Evolutionary conservation across 495 filamentous ascomycete genomes (phyloP).

Genomic region (Penicillium arizonense): DNA sequence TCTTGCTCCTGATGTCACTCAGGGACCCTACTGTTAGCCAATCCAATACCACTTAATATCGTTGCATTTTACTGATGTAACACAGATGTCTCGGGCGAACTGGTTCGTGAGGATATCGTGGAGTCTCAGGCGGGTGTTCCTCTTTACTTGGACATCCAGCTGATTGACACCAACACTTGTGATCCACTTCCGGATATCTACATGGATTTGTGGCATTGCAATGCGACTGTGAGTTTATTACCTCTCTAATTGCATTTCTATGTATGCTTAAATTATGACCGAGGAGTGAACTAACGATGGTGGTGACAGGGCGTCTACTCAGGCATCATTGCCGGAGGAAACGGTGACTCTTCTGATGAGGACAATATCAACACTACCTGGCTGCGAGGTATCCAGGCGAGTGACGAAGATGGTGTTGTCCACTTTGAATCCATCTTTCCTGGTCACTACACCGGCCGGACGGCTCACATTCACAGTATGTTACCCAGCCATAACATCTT

Average conservation of each 20-base stretch:
- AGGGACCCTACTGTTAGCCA: conserved; percentile 54
- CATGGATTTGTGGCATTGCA: conserved; percentile 61
- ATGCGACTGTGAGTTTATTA: conserved; percentile 29
- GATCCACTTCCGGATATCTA: conserved; percentile 52
- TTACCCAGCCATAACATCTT: neutral
- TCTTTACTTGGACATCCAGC: conserved; percentile 58
- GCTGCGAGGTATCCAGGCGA: conserved; percentile 51
- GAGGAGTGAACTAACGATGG: neutral
- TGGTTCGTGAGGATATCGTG: conserved; percentile 55
- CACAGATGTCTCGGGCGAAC: conserved; percentile 45
- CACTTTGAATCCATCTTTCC: conserved; percentile 53
- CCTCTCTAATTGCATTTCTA: too few relatives aligned
- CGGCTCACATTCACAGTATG: conserved; percentile 36
- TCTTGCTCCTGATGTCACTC: conserved; percentile 53
- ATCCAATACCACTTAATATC: neutral
- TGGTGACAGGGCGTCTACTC: conserved; percentile 51
- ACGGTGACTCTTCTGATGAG: conserved; percentile 41
- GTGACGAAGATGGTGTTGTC: conserved; percentile 48
- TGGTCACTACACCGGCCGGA: conserved; percentile 51
- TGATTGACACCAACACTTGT: conserved; percentile 59
- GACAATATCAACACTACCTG: conserved; percentile 45
- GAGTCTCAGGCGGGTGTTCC: conserved; percentile 55
- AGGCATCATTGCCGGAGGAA: conserved; percentile 51
- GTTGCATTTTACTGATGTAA: neutral
- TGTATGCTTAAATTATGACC: neutral